A percentile compares a stretch with the other conserved stretches of the same genome.
Conservation (phyloP, 306 rosid species). For the Pachyrhizus erosus region DNA sequence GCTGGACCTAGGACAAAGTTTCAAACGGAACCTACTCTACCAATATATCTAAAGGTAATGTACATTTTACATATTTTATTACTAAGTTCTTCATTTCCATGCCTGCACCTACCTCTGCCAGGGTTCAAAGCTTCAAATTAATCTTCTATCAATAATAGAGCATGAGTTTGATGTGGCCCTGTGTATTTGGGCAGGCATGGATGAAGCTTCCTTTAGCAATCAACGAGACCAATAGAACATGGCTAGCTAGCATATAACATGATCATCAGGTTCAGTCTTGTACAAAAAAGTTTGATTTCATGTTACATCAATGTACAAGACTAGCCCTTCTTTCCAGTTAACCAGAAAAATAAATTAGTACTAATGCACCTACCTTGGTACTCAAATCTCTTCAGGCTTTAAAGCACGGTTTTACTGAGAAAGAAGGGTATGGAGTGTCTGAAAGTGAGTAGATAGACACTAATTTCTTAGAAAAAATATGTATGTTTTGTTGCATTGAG, state of each 20-base stretch:
- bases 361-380: slow-evolving; percentile 12
- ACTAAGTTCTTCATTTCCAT: not conserved
- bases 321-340: slow-evolving; percentile 60
- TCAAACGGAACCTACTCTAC: slow-evolving; percentile 85
- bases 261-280: slow-evolving; percentile 79
- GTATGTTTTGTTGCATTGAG: not conserved
- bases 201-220: slow-evolving; percentile 64
- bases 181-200: slow-evolving; percentile 77
- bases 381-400: not conserved
- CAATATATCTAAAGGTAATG: slow-evolving; percentile 83
- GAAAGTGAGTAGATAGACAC: slow-evolving; percentile 40
- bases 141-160: slow-evolving; percentile 20
- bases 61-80: slow-evolving; percentile 10
- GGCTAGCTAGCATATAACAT: slow-evolving; percentile 63
- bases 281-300: slow-evolving; percentile 68
- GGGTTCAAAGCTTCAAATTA: slow-evolving; percentile 40
- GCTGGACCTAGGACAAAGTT: slow-evolving; percentile 70
- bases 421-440: slow-evolving; percentile 46
- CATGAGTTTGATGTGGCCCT: slow-evolving; percentile 59
- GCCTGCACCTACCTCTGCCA: slow-evolving; percentile 35
- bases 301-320: slow-evolving; percentile 69
- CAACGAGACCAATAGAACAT: slow-evolving; percentile 66
- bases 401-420: slow-evolving; percentile 46
- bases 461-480: not conserved
- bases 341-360: not conserved